Base-by-base conservation (phyloP, 495 filamentous ascomycete genomes). In the Endocarpon pusillum region DNA sequence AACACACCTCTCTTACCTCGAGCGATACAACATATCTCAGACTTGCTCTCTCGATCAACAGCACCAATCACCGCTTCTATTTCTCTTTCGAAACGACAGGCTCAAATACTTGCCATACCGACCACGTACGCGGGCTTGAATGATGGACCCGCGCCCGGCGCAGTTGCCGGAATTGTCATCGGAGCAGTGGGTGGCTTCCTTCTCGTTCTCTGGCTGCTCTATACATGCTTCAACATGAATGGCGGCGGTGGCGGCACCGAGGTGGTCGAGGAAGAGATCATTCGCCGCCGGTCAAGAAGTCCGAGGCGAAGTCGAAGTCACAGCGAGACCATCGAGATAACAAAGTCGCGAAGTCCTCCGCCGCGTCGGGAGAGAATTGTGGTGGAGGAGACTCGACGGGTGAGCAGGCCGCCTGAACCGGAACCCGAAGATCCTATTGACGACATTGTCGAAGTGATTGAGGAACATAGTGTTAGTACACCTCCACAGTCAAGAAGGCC, bases 141-240 rank as follows among this genome's bases (percentile, higher is more conserved):
- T 46, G 45, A 49, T 32, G 66, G 75, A 8, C 81, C 77, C 0
- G 16, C 59, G 3, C 64, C 85, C 0, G 85, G 83, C 22, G 67
- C 71, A 14, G 69, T 93, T n/a, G 82, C 64, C 10, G 85, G 83
- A 40, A 87, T 91, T 34, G 71, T 83, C 17, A 68, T 94, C 21
- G 85, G 85, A 42, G 66, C 69, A 31, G 74, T 92, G n/a, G 69
- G 59, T n/a, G 84, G 78, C 35, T 85, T 93, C 58, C 46, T 87
- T 11, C 60, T 94, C 2, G 35, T 86, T 20, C 61, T 89, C 22
- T 83, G 71, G 61, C 61, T 89, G 0, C 50, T 91, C 44, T 86
- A 78, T 54, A 67, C 67, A 16, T 71, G 67, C 37, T 54, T 82
- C 42, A 65, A 64, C 43, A 52, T 67, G n/a, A 62, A 65, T 2